Evolutionary conservation across 73 alveolate species (phyloP).

Genomic region (Tetrahymena borealis): DNA sequence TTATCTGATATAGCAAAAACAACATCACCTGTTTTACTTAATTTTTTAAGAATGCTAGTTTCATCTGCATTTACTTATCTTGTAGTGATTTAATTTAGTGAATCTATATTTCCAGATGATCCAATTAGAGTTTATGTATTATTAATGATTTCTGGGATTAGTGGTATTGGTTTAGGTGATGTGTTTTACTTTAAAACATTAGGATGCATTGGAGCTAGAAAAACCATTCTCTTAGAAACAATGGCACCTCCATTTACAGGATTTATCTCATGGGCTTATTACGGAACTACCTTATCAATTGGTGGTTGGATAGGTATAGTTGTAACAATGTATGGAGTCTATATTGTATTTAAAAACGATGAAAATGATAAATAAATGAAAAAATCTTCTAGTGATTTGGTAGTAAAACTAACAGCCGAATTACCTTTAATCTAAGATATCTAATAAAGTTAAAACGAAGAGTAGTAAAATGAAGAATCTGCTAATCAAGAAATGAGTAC

Average conservation of each 20-base stretch:
- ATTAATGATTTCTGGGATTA: not conserved
- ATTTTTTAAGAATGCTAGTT: not conserved
- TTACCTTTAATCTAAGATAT: not conserved
- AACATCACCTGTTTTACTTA: not conserved
- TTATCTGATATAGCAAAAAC: not conserved
- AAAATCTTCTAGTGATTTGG: not conserved
- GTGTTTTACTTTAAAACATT: not conserved
- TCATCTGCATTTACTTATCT: not conserved
- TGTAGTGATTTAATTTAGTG: not conserved
- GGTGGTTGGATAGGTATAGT: not conserved
- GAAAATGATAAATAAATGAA: not conserved
- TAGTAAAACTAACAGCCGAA: not conserved
- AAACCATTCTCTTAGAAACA: not conserved
- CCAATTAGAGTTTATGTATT: not conserved
- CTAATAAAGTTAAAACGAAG: not conserved
- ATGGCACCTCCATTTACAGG: not conserved
- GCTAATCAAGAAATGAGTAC: not conserved
- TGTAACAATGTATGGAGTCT: not conserved
- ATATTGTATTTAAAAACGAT: not conserved
- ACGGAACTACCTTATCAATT: not conserved
- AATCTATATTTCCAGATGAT: not conserved
- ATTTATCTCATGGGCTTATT: not conserved
- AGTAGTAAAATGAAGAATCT: not conserved
- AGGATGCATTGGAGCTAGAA: not conserved
- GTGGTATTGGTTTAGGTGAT: not conserved